These are phyloP conservation scores for Eimeria zaria DNA, from an alignment of 169 alveolate species.

Conservation along the genomic window DNA sequence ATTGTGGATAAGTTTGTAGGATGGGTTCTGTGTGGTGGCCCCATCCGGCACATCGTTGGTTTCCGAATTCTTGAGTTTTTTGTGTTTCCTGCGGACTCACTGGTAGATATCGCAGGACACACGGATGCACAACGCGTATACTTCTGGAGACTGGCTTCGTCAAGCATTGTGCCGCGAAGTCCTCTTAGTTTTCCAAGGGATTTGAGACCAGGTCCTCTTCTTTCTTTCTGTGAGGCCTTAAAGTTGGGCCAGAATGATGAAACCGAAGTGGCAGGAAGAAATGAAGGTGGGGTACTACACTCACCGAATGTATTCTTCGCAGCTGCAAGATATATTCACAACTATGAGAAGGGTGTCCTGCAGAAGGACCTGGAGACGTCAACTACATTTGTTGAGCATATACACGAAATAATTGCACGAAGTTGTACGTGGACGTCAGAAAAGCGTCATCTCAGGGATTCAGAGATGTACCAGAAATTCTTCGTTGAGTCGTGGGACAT, in stretches of 20 bases:
- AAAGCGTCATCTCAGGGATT: slow-evolving; percentile 15
- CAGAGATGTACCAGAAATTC: slow-evolving; percentile 62
- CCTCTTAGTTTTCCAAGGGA: slow-evolving; percentile 20
- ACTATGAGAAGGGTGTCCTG: slow-evolving; percentile 24
- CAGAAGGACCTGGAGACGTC: slow-evolving; percentile 36
- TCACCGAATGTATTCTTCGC: slow-evolving; percentile 9
- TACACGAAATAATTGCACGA: slow-evolving; percentile 12
- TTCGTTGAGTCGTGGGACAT: slow-evolving; percentile 27
- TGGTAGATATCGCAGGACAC: slow-evolving; percentile 56
- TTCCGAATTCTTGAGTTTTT: slow-evolving; percentile 20
- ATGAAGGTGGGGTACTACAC: background rate
- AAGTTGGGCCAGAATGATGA: background rate
- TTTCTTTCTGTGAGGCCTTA: slow-evolving; percentile 25
- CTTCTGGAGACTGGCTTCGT: slow-evolving; percentile 47
- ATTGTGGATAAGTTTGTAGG: slow-evolving; percentile 27
- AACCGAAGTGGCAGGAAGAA: background rate
- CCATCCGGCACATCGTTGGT: slow-evolving; percentile 62
- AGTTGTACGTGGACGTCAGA: slow-evolving; percentile 1
- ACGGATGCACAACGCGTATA: slow-evolving; percentile 69
- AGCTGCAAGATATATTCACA: slow-evolving; percentile 45
- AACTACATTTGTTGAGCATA: slow-evolving; percentile 15
- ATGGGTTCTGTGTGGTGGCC: slow-evolving; percentile 67
- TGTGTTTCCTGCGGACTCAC: slow-evolving; percentile 50
- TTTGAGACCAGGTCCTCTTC: slow-evolving; percentile 10
- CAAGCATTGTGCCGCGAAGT: slow-evolving; percentile 21